These are phyloP conservation scores for Arabidopsis lyrata DNA, from an alignment of 441 rosid species.

Conservation along the genomic window DNA sequence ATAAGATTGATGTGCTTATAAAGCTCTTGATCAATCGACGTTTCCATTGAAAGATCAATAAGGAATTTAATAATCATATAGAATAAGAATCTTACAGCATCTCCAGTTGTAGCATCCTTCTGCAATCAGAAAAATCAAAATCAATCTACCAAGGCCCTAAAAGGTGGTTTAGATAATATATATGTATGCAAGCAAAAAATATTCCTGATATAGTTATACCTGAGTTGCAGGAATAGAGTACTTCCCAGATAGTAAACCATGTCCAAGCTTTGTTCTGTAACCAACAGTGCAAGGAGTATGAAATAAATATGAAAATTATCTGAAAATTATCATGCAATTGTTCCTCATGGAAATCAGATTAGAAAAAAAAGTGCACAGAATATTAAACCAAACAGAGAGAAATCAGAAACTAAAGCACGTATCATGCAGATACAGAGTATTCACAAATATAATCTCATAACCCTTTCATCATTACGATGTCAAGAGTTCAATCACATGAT, in stretches of 20 bases:
- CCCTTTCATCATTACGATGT: background rate
- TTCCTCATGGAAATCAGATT: constrained; percentile 17
- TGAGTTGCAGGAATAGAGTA: constrained; percentile 75
- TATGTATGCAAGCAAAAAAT: constrained; percentile 23
- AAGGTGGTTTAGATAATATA: constrained; percentile 32
- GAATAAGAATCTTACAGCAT: constrained; percentile 59
- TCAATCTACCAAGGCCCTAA: constrained; percentile 29
- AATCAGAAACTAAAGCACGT: constrained; percentile 19
- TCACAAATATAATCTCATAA: background rate
- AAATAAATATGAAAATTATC: constrained; percentile 28
- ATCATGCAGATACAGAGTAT: constrained; percentile 30
- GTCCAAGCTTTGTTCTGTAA: constrained; percentile 91
- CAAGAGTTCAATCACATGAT: constrained; percentile 27
- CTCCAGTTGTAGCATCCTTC: constrained; percentile 43
- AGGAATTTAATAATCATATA: constrained; percentile 22
- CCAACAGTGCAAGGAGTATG: constrained; percentile 32
- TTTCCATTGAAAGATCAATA: background rate
- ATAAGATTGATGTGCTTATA: constrained; percentile 11
- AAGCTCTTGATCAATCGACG: constrained; percentile 16
- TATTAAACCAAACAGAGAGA: constrained; percentile 6
- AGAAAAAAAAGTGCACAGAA: background rate
- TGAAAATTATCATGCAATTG: constrained; percentile 16
- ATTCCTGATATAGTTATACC: constrained; percentile 52
- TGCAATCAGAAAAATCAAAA: constrained; percentile 35
- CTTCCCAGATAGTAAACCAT: constrained; percentile 95